Percentiles rank a stretch among this genome's conserved stretches.
These are phyloP conservation scores for Podaxis sp. DNA, from an alignment of 768 basidiomycete genomes.

Conservation along the genomic window DNA sequence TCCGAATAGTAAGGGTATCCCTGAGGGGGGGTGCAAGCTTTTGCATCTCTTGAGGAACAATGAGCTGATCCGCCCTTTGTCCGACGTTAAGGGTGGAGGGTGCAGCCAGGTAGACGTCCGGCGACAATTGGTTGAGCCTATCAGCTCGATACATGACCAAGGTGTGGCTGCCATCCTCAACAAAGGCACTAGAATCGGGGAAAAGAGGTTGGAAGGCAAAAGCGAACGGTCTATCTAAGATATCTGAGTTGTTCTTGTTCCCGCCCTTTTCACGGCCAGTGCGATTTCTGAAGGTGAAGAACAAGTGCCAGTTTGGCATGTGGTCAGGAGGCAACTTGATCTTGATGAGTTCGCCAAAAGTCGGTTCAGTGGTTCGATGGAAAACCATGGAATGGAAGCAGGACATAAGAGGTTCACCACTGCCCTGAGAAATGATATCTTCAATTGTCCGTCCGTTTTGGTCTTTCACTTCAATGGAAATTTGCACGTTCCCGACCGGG, in stretches of 20 bases:
- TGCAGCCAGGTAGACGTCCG: conserved; percentile 71
- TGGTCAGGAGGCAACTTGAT: conserved; percentile 69
- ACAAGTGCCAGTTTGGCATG: conserved; percentile 83
- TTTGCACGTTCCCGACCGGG: conserved; percentile 74
- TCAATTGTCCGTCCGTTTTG: conserved; percentile 68
- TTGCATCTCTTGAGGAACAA: conserved; percentile 58
- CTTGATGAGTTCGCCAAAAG: conserved; percentile 92
- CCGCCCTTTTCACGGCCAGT: conserved; percentile 33
- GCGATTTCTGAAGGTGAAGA: conserved; percentile 90
- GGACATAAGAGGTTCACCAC: conserved; percentile 78
- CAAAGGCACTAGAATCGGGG: conserved; percentile 69
- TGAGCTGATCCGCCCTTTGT: conserved; percentile 60
- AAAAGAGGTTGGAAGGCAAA: conserved; percentile 92
- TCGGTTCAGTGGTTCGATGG: conserved; percentile 82
- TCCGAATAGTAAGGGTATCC: conserved; percentile 80
- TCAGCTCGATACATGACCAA: conserved; percentile 85
- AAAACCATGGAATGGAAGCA: conserved; percentile 93
- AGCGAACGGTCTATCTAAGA: conserved; percentile 77
- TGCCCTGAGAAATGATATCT: conserved; percentile 75
- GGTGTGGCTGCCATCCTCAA: conserved; percentile 88
- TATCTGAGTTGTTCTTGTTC: conserved; percentile 38
- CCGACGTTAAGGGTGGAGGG: conserved; percentile 59
- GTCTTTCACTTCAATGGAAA: conserved; percentile 85
- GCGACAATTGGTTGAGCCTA: conserved; percentile 56
- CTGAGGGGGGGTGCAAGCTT: conserved; percentile 67